A percentile compares a stretch with the other conserved stretches of the same genome.
Conservation (phyloP, 2,329 filamentous ascomycete genomes). For the Phialemonium atrogriseum region DNA sequence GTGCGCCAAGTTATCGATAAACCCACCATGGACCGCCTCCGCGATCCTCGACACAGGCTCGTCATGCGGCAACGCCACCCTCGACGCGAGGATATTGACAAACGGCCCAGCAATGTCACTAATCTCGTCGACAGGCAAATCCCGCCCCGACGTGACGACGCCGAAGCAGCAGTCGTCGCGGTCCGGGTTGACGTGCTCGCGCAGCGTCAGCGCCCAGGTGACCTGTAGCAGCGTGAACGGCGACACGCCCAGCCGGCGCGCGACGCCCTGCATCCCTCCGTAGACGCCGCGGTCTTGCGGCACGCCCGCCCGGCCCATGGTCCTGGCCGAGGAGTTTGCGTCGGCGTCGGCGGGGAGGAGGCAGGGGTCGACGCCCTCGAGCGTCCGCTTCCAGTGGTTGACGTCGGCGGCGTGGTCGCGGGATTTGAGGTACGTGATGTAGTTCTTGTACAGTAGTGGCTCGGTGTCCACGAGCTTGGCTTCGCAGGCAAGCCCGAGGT, state of each 20-base stretch:
- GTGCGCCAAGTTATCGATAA: slow-evolving; percentile 7
- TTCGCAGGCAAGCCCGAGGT: slow-evolving; percentile 5
- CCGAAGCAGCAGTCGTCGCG: slow-evolving; percentile 6
- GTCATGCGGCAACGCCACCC: slow-evolving; percentile 3
- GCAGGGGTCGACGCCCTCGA: slow-evolving; percentile 5
- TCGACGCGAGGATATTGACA: slow-evolving; percentile 9
- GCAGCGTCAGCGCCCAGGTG: slow-evolving; percentile 5
- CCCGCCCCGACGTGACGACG: slow-evolving; percentile 7
- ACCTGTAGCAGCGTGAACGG: slow-evolving; percentile 6
- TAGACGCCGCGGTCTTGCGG: too few relatives aligned
- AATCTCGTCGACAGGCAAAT: slow-evolving; percentile 5
- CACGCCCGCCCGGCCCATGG: too few relatives aligned
- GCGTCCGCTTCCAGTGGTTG: slow-evolving; percentile 6
- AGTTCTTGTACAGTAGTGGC: slow-evolving; percentile 4
- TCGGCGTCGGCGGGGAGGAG: slow-evolving; percentile 3
- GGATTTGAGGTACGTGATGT: slow-evolving; percentile 5
- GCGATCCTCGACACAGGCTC: slow-evolving; percentile 3
- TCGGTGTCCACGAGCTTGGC: neutral
- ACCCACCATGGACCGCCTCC: slow-evolving; percentile 5
- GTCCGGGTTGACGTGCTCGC: slow-evolving; percentile 7
- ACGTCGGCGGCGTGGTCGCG: slow-evolving; percentile 3
- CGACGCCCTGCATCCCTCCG: slow-evolving; percentile 2
- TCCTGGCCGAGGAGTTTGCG: slow-evolving; percentile 2
- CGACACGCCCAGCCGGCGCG: slow-evolving; percentile 5
- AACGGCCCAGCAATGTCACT: slow-evolving; percentile 5